Conservation (phyloP, 2,329 filamentous ascomycete genomes). For the Penicillium sp. region DNA sequence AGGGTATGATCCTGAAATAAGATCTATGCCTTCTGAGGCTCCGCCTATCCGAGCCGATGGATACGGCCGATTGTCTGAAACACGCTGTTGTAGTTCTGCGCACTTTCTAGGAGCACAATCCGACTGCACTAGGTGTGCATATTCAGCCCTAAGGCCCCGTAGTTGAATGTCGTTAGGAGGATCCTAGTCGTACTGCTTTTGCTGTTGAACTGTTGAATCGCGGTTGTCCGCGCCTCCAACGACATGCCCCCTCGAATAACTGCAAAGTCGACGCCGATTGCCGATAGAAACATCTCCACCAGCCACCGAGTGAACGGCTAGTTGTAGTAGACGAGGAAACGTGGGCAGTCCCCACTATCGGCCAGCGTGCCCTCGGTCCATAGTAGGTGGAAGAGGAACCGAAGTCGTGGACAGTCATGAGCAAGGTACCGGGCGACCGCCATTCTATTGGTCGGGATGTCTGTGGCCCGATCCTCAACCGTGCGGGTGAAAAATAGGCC, state of each 20-base stretch:
- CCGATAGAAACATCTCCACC: conserved; percentile 6
- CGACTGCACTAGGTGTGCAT: neutral
- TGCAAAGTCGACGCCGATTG: neutral
- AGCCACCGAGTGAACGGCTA: conserved; percentile 4
- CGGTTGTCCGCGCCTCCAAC: neutral
- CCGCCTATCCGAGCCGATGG: conserved; percentile 7
- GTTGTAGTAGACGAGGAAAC: neutral
- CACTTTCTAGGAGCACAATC: conserved; percentile 1
- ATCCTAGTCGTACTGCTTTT: neutral
- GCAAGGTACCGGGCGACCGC: neutral
- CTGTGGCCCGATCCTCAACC: neutral
- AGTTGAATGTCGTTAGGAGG: conserved; percentile 4
- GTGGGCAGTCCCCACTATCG: neutral
- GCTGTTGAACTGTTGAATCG: neutral
- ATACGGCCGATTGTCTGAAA: conserved; percentile 10
- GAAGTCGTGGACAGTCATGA: neutral
- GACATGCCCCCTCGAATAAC: neutral
- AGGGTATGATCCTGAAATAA: conserved; percentile 13
- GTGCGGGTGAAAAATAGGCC: neutral
- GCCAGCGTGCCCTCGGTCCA: neutral
- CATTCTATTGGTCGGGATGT: neutral
- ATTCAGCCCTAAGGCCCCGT: conserved; percentile 1
- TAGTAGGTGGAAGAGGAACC: neutral
- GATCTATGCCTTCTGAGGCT: conserved; percentile 4
- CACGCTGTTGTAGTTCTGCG: conserved; percentile 1